Evolutionary conservation across 495 filamentous ascomycete species (phyloP).

Genomic region (Hamigera avellanea): DNA sequence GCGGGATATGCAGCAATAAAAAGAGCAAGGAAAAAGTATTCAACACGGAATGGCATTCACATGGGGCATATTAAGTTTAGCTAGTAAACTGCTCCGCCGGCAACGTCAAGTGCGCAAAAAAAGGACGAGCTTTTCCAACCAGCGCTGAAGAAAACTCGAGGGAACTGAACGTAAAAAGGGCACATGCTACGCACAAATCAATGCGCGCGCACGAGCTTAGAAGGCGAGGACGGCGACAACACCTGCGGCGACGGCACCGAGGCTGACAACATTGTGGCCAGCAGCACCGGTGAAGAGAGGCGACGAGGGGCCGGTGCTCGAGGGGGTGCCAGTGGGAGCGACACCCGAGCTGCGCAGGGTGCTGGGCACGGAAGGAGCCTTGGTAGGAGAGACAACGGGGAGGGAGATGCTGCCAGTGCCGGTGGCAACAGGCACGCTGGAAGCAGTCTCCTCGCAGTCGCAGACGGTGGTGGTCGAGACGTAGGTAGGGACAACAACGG

Average conservation of each 20-base stretch:
- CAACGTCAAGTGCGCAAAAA: too few species aligned
- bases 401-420: slow-evolving; percentile 15
- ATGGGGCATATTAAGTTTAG: too few species aligned
- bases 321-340: slow-evolving; percentile 11
- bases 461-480: slow-evolving; percentile 10
- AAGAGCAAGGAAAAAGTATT: too few species aligned
- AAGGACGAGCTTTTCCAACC: too few species aligned
- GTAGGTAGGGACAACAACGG: slow-evolving; percentile 6
- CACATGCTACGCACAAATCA: too few species aligned
- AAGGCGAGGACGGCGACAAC: slow-evolving; percentile 30
- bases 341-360: slow-evolving; percentile 9
- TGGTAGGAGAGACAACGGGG: slow-evolving; percentile 9
- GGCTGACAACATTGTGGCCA: slow-evolving; percentile 30
- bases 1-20: too few species aligned
- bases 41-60: too few species aligned
- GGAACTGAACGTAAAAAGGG: too few species aligned
- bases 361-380: slow-evolving; percentile 8
- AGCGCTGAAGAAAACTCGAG: too few species aligned
- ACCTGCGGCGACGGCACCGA: slow-evolving; percentile 35
- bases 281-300: slow-evolving; percentile 35
- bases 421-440: not conserved
- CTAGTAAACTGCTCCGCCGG: too few species aligned
- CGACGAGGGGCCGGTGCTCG: slow-evolving; percentile 17
- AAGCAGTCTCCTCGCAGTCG: slow-evolving; percentile 9
- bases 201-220: slow-evolving; percentile 12